A percentile compares a stretch with the other conserved stretches of the same genome.
phyloP scores from a whole-genome alignment of 2,329 filamentous ascomycete genomes.

The Fusarium fracticaudum region DNA sequence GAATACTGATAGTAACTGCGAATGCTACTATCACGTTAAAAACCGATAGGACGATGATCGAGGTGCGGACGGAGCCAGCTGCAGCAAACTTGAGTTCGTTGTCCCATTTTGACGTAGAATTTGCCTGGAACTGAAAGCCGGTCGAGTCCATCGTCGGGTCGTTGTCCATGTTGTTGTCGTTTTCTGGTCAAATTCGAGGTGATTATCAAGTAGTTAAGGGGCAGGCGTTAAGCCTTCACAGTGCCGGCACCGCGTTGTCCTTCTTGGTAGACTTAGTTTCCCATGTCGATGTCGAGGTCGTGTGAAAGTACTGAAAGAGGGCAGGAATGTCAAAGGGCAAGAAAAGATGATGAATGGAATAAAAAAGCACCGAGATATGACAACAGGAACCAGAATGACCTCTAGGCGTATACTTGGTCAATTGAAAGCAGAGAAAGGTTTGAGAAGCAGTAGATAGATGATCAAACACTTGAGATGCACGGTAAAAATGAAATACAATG shows the following conservation, averaged over 20 bases:
- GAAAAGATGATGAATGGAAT: not conserved
- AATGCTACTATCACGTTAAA: conserved; percentile 70
- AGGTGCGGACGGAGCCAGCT: conserved; percentile 67
- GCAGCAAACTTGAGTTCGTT: conserved; percentile 62
- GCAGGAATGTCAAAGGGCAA: not conserved
- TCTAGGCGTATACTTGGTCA: not conserved
- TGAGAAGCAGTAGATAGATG: not conserved
- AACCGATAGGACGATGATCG: conserved; percentile 67
- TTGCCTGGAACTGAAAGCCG: conserved; percentile 50
- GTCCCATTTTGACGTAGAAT: conserved; percentile 57
- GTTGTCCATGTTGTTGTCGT: conserved; percentile 15
- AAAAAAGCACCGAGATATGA: conserved; percentile 6
- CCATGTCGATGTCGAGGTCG: conserved; percentile 30
- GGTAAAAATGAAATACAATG: conserved; percentile 13
- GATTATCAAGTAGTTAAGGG: conserved; percentile 6
- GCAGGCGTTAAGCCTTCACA: conserved; percentile 37
- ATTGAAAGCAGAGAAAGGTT: conserved; percentile 12
- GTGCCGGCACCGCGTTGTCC: conserved; percentile 42
- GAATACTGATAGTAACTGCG: conserved; percentile 64
- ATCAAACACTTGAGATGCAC: conserved; percentile 18
- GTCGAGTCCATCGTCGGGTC: conserved; percentile 25
- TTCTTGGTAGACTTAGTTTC: conserved; percentile 22
- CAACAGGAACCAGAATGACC: conserved; percentile 8
- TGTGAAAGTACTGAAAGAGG: not conserved
- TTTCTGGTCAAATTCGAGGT: conserved; percentile 12